Evolutionary conservation across 441 rosid genomes (phyloP), one percentile per base, ranked within the genome.

Genomic region (Populus hybrid): DNA sequence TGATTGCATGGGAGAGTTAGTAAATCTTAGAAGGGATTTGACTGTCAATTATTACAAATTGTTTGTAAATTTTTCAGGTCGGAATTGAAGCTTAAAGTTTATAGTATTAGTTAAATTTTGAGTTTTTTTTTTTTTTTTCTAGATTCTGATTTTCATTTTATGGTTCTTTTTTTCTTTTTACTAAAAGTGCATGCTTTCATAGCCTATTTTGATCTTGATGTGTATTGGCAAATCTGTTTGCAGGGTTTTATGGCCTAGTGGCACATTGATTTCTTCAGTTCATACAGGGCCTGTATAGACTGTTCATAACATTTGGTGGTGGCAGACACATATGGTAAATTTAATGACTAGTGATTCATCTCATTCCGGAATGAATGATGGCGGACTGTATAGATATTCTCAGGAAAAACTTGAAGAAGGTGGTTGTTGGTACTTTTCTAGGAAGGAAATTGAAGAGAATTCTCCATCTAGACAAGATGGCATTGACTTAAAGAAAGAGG

Each of bases 391-490:
- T 2, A 84, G 85, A 76, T 79, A 74, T 79, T 82, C 87, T 67
- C 86, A 80, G 45, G 93, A 90, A 36, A 81, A 81, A 78, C 84
- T 80, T 38, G 97, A 87, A 61, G 97, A 87, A 73, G 89, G 65
- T 36, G 85, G 91, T 69, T 87, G 89, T 71, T 95, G 98, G 99
- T 94, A 94, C 84, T 87, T 92, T 74, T 88, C 88, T 5, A 88
- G 94, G 74, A 91, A 87, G 82, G 97, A 94, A 78, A 91, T 94
- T 71, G 98, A 94, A 76, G 98, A 94, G 79, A 69, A 83, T 69
- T 91, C 96, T 21, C 96, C 97, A 0, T 94, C 98, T 4, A 90
- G 92, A 86, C 82, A 80, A 78, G 98, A 94, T 84, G 88, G 86
- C 38, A 89, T 94, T 50, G 96, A 94, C 85, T 31, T 31, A 31